Conservation (phyloP, 352 stramenopile species). For the Phytophthora citrophthora region DNA sequence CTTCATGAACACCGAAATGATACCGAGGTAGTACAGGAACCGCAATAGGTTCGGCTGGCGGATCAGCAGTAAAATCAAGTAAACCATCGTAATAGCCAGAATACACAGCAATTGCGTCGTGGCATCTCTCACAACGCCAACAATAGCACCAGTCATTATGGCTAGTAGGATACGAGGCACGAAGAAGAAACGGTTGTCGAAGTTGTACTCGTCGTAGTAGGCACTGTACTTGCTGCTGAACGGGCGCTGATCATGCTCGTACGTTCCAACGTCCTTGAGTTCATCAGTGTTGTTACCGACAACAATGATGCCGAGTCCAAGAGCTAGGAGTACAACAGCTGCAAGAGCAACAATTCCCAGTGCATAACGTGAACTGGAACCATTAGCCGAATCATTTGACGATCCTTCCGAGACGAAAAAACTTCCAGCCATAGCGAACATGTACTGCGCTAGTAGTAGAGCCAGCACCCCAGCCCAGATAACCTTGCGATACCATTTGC, state of each 20-base stretch:
- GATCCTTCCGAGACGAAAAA: constrained; percentile 66
- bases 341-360: constrained; percentile 57
- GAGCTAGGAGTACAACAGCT: constrained; percentile 53
- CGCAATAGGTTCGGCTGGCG: constrained; percentile 80
- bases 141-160: constrained; percentile 69
- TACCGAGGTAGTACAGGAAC: constrained; percentile 86
- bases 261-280: constrained; percentile 75
- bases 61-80: constrained; percentile 71
- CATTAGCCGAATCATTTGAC: constrained; percentile 36
- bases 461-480: constrained; percentile 75
- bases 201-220: constrained; percentile 92
- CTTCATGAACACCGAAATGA: constrained; percentile 84
- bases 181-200: constrained; percentile 91
- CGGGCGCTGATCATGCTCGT: constrained; percentile 75
- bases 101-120: constrained; percentile 82
- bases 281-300: constrained; percentile 71
- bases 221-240: constrained; percentile 86
- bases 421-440: constrained; percentile 84
- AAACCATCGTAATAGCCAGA: constrained; percentile 69
- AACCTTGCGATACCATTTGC: constrained; percentile 84
- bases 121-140: constrained; percentile 71
- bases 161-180: constrained; percentile 77
- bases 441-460: constrained; percentile 86
- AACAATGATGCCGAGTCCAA: constrained; percentile 75
- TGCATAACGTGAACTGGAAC: constrained; percentile 45